Percentiles rank a stretch among this genome's conserved stretches.
Evolutionary conservation across 495 filamentous ascomycete genomes (phyloP).

Genomic region (Talaromyces trachyspermus): DNA sequence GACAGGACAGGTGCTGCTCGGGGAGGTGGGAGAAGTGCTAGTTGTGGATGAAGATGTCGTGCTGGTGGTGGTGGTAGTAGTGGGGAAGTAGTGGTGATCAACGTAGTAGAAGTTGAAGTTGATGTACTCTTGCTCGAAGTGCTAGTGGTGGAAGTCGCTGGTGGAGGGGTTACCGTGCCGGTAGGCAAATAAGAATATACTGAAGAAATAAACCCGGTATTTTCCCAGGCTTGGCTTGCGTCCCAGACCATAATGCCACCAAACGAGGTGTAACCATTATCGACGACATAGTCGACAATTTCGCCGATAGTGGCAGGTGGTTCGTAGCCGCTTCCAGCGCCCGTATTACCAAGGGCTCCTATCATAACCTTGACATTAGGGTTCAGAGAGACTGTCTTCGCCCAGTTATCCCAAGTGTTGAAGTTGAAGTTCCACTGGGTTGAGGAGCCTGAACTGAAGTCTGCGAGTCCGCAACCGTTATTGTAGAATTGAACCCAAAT

Average conservation of each 20-base stretch:
- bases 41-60: background rate
- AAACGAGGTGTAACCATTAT: slow-evolving; percentile 44
- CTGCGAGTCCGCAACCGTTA: slow-evolving; percentile 57
- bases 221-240: slow-evolving; percentile 52
- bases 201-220: slow-evolving; percentile 41
- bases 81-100: no score
- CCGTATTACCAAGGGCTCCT: slow-evolving; percentile 54
- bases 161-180: background rate
- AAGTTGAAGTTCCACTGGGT: slow-evolving; percentile 61
- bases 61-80: background rate
- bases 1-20: slow-evolving; percentile 6
- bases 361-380: slow-evolving; percentile 56
- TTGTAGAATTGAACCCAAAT: slow-evolving; percentile 71
- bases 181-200: slow-evolving; percentile 4
- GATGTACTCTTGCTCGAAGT: no score
- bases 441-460: slow-evolving; percentile 34
- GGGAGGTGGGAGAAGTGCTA: background rate
- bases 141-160: no score
- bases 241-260: slow-evolving; percentile 73
- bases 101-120: no score
- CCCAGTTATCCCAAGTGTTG: slow-evolving; percentile 64
- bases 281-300: slow-evolving; percentile 44
- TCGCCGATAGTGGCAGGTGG: slow-evolving; percentile 32
- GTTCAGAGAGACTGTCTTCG: slow-evolving; percentile 52
- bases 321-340: slow-evolving; percentile 52